Evolutionary conservation across 148 eudicot species (phyloP).

Genomic region (Limonium bicolor): DNA sequence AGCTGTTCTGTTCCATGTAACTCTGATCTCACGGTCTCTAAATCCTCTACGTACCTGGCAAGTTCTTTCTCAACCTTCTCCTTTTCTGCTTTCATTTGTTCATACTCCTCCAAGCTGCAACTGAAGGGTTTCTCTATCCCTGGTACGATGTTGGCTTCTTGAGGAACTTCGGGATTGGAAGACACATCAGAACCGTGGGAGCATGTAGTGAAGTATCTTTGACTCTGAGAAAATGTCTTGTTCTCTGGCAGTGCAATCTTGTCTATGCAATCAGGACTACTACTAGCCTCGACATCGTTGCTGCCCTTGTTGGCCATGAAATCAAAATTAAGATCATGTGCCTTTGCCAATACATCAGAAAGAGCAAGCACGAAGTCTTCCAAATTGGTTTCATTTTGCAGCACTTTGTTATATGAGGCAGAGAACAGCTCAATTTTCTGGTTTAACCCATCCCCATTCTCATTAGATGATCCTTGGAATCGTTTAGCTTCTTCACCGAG

Average conservation of each 20-base stretch:
- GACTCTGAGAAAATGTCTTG: slow-evolving; percentile 33
- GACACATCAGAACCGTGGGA: slow-evolving; percentile 51
- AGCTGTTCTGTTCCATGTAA: slow-evolving; percentile 51
- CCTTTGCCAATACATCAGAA: slow-evolving; percentile 48
- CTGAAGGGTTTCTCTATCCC: slow-evolving; percentile 44
- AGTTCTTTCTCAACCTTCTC: slow-evolving; percentile 40
- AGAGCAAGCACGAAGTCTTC: slow-evolving; percentile 51
- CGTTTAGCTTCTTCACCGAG: slow-evolving; percentile 53
- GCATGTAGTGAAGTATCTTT: slow-evolving; percentile 36
- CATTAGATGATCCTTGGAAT: slow-evolving; percentile 25
- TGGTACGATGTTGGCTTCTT: slow-evolving; percentile 59
- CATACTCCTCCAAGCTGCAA: slow-evolving; percentile 58
- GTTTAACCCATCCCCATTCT: slow-evolving; percentile 27
- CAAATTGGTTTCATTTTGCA: slow-evolving; percentile 24
- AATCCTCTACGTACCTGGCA: slow-evolving; percentile 42
- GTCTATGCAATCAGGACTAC: slow-evolving; percentile 85
- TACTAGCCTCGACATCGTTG: slow-evolving; percentile 36
- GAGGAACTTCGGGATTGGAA: slow-evolving; percentile 78
- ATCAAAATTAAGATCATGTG: slow-evolving; percentile 43
- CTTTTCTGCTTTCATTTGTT: slow-evolving; percentile 55
- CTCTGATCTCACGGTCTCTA: slow-evolving; percentile 42
- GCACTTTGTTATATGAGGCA: slow-evolving; percentile 30
- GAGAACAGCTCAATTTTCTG: slow-evolving; percentile 38
- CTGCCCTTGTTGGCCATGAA: slow-evolving; percentile 43
- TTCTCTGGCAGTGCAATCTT: slow-evolving; percentile 86